phyloP scores from a whole-genome alignment of 345 rosid species.

The Camelina neglecta region DNA sequence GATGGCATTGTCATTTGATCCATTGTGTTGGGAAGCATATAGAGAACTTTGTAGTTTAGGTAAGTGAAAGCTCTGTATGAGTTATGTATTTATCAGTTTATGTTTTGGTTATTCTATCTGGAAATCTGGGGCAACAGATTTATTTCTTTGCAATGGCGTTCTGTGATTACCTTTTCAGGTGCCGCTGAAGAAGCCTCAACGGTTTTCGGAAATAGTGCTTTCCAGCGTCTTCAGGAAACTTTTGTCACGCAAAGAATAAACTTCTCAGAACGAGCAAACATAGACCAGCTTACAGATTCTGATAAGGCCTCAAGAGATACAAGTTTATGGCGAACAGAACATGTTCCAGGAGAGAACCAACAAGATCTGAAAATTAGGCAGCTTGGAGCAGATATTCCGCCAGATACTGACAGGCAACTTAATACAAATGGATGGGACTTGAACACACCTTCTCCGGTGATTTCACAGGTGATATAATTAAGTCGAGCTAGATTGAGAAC shows the following conservation, averaged over 20 bases:
- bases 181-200: slow-evolving; percentile 79
- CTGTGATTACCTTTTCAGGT: slow-evolving; percentile 52
- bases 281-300: slow-evolving; percentile 48
- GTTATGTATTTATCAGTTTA: slow-evolving; percentile 8
- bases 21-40: slow-evolving; percentile 90
- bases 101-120: slow-evolving; percentile 2
- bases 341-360: slow-evolving; percentile 52
- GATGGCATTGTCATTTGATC: slow-evolving; percentile 80
- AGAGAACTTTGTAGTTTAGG: slow-evolving; percentile 88
- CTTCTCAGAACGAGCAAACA: slow-evolving; percentile 41
- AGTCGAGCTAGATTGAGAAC: slow-evolving; percentile 21
- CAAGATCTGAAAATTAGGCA: slow-evolving; percentile 56
- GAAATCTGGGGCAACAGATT: slow-evolving; percentile 11
- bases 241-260: slow-evolving; percentile 47
- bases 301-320: slow-evolving; percentile 54
- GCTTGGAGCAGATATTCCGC: slow-evolving; percentile 47
- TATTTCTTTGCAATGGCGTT: not conserved
- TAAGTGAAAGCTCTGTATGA: slow-evolving; percentile 42
- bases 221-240: slow-evolving; percentile 64
- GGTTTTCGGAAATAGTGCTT: slow-evolving; percentile 70
- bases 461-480: slow-evolving; percentile 58
- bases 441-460: slow-evolving; percentile 83
- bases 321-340: slow-evolving; percentile 57
- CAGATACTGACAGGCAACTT: slow-evolving; percentile 56
- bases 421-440: slow-evolving; percentile 56